Conservation (phyloP, 2,329 filamentous ascomycete genomes). For the Diaporthe destruens region DNA sequence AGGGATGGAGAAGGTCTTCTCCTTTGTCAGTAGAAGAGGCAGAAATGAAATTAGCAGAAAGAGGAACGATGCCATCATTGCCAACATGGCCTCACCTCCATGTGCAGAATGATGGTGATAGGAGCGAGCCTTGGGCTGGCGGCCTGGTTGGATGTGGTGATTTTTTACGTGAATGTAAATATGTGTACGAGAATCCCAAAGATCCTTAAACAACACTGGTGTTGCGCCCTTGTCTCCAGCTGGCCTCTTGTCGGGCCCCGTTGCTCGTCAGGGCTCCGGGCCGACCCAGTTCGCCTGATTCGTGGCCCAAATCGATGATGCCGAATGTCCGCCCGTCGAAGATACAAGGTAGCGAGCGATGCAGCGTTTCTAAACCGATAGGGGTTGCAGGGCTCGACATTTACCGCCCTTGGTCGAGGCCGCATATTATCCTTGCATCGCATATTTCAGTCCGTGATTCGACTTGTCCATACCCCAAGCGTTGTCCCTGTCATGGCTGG, state of each 20-base stretch:
- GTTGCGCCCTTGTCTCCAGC: neutral
- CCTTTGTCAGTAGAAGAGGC: conserved; percentile 55
- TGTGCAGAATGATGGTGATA: conserved; percentile 52
- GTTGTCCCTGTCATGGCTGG: too few relatives aligned
- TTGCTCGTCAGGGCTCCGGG: neutral
- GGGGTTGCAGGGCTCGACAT: neutral
- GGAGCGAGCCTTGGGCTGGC: conserved; percentile 38
- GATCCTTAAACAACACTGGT: conserved; percentile 40
- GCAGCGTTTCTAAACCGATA: neutral
- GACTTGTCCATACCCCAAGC: neutral
- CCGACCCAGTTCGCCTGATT: neutral
- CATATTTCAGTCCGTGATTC: neutral
- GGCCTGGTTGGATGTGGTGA: conserved; percentile 46
- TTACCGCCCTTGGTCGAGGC: neutral
- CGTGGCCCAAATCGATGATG: neutral
- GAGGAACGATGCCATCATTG: conserved; percentile 28
- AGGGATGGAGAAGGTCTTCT: conserved; percentile 44
- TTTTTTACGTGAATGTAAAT: conserved; percentile 48
- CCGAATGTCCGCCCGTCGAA: neutral
- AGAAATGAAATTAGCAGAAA: conserved; percentile 41
- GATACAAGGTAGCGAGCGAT: neutral
- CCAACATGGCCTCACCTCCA: conserved; percentile 45
- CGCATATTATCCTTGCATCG: neutral
- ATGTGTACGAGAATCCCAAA: conserved; percentile 49
- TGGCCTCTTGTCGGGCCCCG: too few relatives aligned